Percentiles rank a stretch among this genome's conserved stretches.
Evolutionary conservation across 2,329 filamentous ascomycete genomes (phyloP).

Genomic region (Penicillium hordei): DNA sequence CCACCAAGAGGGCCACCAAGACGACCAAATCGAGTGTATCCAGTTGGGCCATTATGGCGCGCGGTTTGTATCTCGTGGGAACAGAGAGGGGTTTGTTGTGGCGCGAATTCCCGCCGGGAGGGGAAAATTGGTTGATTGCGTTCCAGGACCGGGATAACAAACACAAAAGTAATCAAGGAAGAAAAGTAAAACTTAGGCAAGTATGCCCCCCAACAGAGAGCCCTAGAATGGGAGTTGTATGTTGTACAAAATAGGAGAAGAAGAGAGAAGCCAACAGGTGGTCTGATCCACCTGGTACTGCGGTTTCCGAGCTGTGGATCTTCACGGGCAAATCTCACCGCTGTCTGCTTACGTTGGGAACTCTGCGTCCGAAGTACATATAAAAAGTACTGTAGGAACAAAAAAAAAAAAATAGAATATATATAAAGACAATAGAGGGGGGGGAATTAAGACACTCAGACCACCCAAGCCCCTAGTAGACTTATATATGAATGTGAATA

Average conservation of each 20-base stretch:
- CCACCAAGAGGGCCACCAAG: conserved; percentile 78
- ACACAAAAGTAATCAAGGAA: neutral
- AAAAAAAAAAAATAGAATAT: neutral
- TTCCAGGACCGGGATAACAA: neutral
- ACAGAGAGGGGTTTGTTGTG: conserved; percentile 1
- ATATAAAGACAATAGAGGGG: neutral
- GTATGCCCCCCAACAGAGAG: neutral
- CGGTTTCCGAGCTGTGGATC: conserved; percentile 3
- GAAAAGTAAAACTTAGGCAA: neutral
- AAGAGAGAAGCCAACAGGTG: conserved; percentile 11
- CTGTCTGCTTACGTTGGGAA: neutral
- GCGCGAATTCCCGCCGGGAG: conserved; percentile 6
- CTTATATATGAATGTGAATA: neutral
- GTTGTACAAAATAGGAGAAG: neutral
- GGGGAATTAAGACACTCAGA: neutral
- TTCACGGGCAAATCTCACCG: conserved; percentile 6
- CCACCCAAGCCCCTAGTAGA: neutral
- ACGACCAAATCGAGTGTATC: conserved; percentile 94
- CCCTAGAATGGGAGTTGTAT: neutral
- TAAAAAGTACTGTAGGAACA: neutral
- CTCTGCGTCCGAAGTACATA: neutral
- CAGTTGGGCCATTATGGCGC: conserved; percentile 78
- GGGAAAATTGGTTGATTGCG: neutral
- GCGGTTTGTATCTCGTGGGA: neutral
- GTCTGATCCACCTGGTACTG: conserved; percentile 7